A percentile compares a stretch with the other conserved stretches of the same genome.
These are phyloP conservation scores for Tolypocladium guangdongense DNA, from an alignment of 2,329 filamentous ascomycete species.

Conservation along the genomic window DNA sequence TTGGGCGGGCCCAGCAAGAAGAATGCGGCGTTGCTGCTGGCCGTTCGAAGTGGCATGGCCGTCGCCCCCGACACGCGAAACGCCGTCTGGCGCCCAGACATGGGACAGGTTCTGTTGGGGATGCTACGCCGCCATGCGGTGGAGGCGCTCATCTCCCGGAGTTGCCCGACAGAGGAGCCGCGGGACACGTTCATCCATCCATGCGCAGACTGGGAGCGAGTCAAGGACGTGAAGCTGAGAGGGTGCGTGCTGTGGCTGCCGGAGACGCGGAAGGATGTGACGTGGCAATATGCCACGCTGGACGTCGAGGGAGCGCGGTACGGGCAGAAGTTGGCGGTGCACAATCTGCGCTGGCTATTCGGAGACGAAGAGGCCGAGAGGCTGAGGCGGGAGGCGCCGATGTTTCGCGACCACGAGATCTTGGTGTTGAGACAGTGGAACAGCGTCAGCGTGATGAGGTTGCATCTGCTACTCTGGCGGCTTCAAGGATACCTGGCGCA, in stretches of 20 bases:
- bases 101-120: slow-evolving; percentile 40
- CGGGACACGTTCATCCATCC: slow-evolving; percentile 29
- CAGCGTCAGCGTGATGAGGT: slow-evolving; percentile 25
- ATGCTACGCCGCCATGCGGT: slow-evolving; percentile 36
- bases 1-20: slow-evolving; percentile 9
- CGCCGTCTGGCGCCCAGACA: slow-evolving; percentile 34
- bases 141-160: slow-evolving; percentile 28
- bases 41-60: slow-evolving; percentile 16
- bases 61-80: slow-evolving; percentile 2
- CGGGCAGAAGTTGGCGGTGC: slow-evolving; percentile 33
- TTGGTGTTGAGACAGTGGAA: slow-evolving; percentile 30
- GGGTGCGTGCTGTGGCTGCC: slow-evolving; percentile 36
- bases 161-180: slow-evolving; percentile 6
- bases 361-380: slow-evolving; percentile 32
- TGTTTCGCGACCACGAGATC: slow-evolving; percentile 26
- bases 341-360: slow-evolving; percentile 41
- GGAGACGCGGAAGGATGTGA: slow-evolving; percentile 7
- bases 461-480: slow-evolving; percentile 45
- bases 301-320: slow-evolving; percentile 24
- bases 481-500: slow-evolving; percentile 41
- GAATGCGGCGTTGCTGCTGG: slow-evolving; percentile 8
- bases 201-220: slow-evolving; percentile 32
- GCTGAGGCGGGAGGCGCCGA: slow-evolving; percentile 22
- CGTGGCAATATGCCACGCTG: slow-evolving; percentile 32
- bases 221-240: slow-evolving; percentile 25